Conservation (phyloP, 495 filamentous ascomycete genomes). For the Parmelia sp. region DNA sequence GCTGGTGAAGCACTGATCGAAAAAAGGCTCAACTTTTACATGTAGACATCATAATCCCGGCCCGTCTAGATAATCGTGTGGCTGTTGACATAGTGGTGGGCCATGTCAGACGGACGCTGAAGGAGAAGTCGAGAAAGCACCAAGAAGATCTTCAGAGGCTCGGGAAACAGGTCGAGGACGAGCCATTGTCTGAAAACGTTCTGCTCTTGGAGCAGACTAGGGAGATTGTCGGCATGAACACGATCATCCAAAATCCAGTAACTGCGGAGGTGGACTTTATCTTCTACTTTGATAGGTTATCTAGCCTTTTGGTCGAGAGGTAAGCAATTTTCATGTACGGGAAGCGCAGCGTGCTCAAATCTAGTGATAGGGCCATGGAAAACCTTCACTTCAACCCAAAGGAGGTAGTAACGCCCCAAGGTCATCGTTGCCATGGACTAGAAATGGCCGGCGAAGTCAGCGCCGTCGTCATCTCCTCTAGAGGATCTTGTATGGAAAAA, state of each 20-base stretch:
- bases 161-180: constrained; percentile 58
- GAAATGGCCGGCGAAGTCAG: constrained; percentile 61
- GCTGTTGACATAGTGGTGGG: constrained; percentile 94
- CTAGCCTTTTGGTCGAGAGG: constrained; percentile 77
- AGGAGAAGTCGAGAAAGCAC: constrained; percentile 80
- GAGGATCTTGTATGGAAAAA: constrained; percentile 78
- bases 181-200: constrained; percentile 67
- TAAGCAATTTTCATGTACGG: constrained; percentile 32
- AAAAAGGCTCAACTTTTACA: not conserved
- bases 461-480: constrained; percentile 82
- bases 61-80: constrained; percentile 87
- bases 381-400: constrained; percentile 56
- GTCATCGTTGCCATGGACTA: constrained; percentile 61
- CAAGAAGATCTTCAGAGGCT: constrained; percentile 67
- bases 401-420: constrained; percentile 62
- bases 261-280: constrained; percentile 85
- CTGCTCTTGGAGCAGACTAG: constrained; percentile 63
- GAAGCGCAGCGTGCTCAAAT: not conserved
- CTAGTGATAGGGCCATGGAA: constrained; percentile 56
- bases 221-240: constrained; percentile 82
- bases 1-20: not conserved
- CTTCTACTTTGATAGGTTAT: constrained; percentile 89
- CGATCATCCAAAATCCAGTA: constrained; percentile 75
- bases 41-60: constrained; percentile 85
- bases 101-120: constrained; percentile 75